These are phyloP conservation scores for Fragosphaeria purpurea DNA, from an alignment of 2,329 filamentous ascomycete species.

Conservation along the genomic window DNA sequence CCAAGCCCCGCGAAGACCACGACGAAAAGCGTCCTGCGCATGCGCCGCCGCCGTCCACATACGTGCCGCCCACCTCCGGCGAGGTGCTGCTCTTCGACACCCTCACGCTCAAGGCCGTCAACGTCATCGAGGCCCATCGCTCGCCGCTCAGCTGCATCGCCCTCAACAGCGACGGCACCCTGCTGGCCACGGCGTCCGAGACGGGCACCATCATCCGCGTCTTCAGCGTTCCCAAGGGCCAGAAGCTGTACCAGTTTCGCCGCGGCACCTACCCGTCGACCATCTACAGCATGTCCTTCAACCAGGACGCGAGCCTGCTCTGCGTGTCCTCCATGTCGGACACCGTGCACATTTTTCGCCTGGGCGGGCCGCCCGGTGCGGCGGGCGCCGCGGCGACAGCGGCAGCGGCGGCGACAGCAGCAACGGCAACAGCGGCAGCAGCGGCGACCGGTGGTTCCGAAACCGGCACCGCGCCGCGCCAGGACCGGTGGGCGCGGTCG, in stretches of 20 bases:
- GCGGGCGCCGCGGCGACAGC: slow-evolving; percentile 18
- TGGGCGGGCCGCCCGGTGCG: slow-evolving; percentile 41
- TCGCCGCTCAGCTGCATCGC: slow-evolving; percentile 84
- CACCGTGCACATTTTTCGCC: slow-evolving; percentile 91
- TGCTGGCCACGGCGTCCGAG: slow-evolving; percentile 90
- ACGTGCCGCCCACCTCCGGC: slow-evolving; percentile 75
- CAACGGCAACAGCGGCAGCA: neutral
- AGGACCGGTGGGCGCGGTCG: slow-evolving; percentile 43
- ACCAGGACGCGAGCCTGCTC: slow-evolving; percentile 81
- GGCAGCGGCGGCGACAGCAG: slow-evolving; percentile 13
- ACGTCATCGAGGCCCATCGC: slow-evolving; percentile 90
- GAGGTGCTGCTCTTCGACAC: slow-evolving; percentile 92
- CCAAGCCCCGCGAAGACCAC: slow-evolving; percentile 55
- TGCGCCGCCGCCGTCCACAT: slow-evolving; percentile 69
- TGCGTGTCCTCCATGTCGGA: slow-evolving; percentile 95
- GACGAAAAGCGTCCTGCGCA: slow-evolving; percentile 59
- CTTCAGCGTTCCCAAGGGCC: slow-evolving; percentile 80
- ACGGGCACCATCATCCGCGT: slow-evolving; percentile 96
- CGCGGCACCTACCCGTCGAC: slow-evolving; percentile 90
- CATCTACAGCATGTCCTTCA: slow-evolving; percentile 99
- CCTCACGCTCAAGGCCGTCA: slow-evolving; percentile 79
- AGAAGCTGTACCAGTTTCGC: slow-evolving; percentile 93
- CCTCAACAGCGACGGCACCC: slow-evolving; percentile 82
- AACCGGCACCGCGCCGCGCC: slow-evolving; percentile 23
- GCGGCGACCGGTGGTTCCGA: slow-evolving; percentile 20